Evolutionary conservation across 345 rosid genomes (phyloP).

Genomic region (Eucalyptus curtisii): DNA sequence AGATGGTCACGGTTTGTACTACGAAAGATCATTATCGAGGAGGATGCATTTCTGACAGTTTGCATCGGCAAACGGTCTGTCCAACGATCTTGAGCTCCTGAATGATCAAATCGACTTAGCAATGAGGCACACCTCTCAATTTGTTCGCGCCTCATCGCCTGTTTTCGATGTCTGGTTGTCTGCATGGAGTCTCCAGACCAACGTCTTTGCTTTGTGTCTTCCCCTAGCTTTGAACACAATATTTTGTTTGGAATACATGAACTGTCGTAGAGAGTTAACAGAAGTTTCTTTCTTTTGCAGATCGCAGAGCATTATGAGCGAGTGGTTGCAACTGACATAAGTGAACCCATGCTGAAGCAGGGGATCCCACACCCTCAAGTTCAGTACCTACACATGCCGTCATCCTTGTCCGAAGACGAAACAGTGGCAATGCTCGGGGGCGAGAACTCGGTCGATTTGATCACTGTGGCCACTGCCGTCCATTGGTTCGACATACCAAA

Average conservation of each 20-base stretch:
- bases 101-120: neutral
- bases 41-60: neutral
- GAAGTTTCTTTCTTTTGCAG: conserved; percentile 2
- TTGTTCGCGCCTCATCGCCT: neutral
- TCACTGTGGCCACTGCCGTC: conserved; percentile 43
- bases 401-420: conserved; percentile 37
- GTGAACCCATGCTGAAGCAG: conserved; percentile 37
- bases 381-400: conserved; percentile 34
- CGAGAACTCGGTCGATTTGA: conserved; percentile 43
- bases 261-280: neutral
- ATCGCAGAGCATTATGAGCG: conserved; percentile 49
- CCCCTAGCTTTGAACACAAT: neutral
- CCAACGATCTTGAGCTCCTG: neutral
- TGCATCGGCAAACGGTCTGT: neutral
- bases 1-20: neutral
- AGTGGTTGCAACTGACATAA: conserved; percentile 50
- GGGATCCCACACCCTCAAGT: conserved; percentile 30
- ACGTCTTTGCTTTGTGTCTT: neutral
- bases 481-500: conserved; percentile 66
- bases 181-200: neutral
- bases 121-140: neutral
- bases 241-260: neutral
- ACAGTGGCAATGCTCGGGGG: conserved; percentile 28
- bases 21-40: neutral
- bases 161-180: neutral